Conservation (phyloP, 2,329 filamentous ascomycete species). For the Fusarium odoratissimum region DNA sequence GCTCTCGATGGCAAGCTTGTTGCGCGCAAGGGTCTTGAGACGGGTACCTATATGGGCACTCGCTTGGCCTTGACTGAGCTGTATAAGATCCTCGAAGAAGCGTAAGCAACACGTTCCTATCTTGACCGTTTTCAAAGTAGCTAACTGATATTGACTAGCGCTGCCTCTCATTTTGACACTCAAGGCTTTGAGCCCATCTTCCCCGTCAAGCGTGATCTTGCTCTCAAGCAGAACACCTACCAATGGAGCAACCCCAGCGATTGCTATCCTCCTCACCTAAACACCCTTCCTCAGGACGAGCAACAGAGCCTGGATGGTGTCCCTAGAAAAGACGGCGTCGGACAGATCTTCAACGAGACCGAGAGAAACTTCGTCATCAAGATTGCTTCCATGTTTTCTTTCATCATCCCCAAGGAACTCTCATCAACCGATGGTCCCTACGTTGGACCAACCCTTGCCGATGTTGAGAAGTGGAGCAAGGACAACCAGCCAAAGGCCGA, state of each 20-base stretch:
- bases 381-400: slow-evolving; percentile 5
- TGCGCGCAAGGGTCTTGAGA: neutral
- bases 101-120: neutral
- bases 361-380: neutral
- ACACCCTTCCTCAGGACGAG: slow-evolving; percentile 4
- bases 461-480: slow-evolving; percentile 15
- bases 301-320: neutral
- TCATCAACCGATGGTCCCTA: neutral
- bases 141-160: neutral
- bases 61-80: slow-evolving; percentile 25
- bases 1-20: neutral
- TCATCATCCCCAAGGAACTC: slow-evolving; percentile 10
- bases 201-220: slow-evolving; percentile 11
- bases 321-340: neutral
- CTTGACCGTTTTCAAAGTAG: rapidly evolving
- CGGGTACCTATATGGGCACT: slow-evolving; percentile 22
- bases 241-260: slow-evolving; percentile 19
- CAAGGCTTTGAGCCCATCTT: slow-evolving; percentile 18
- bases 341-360: slow-evolving; percentile 13
- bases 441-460: slow-evolving; percentile 12
- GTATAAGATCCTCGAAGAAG: slow-evolving; percentile 22
- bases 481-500: neutral
- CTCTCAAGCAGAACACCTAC: slow-evolving; percentile 4
- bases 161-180: slow-evolving; percentile 5
- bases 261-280: slow-evolving; percentile 22